These are phyloP conservation scores for Fusarium floridanum DNA, from an alignment of 2,329 filamentous ascomycete species.

Conservation along the genomic window DNA sequence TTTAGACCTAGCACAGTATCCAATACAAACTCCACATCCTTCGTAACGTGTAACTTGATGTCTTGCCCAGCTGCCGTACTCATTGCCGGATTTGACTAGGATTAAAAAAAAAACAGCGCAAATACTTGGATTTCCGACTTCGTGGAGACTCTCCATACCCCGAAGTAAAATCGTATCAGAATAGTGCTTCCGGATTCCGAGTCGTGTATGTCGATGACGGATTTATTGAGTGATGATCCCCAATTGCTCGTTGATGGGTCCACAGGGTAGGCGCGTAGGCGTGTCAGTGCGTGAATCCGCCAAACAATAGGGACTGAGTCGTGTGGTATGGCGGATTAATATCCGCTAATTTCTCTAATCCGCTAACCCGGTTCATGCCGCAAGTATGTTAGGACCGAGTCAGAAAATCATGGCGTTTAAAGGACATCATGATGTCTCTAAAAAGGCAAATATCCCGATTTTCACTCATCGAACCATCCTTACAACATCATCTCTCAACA, in stretches of 20 bases:
- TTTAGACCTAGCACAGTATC: background rate
- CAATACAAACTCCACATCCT: background rate
- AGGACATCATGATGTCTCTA: background rate
- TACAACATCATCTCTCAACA: background rate
- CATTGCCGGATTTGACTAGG: background rate
- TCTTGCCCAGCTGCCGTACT: background rate
- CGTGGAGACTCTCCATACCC: background rate
- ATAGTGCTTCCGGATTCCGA: background rate
- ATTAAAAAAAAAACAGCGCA: background rate
- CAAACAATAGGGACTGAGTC: no score
- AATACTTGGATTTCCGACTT: background rate
- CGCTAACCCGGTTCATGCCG: background rate
- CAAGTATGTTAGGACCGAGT: background rate
- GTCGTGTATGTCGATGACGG: background rate
- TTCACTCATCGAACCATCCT: background rate
- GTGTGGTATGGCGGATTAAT: background rate
- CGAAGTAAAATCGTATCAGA: background rate
- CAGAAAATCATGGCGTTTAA: background rate
- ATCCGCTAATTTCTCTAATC: background rate
- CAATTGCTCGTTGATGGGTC: background rate
- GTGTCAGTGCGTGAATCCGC: no score
- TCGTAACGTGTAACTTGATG: background rate
- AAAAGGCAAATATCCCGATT: background rate
- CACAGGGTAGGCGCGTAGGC: background rate
- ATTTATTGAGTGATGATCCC: background rate